A percentile compares a stretch with the other conserved stretches of the same genome.
These are phyloP conservation scores for Hypoxylon sp. DNA, from an alignment of 2,329 filamentous ascomycete genomes.

Conservation along the genomic window DNA sequence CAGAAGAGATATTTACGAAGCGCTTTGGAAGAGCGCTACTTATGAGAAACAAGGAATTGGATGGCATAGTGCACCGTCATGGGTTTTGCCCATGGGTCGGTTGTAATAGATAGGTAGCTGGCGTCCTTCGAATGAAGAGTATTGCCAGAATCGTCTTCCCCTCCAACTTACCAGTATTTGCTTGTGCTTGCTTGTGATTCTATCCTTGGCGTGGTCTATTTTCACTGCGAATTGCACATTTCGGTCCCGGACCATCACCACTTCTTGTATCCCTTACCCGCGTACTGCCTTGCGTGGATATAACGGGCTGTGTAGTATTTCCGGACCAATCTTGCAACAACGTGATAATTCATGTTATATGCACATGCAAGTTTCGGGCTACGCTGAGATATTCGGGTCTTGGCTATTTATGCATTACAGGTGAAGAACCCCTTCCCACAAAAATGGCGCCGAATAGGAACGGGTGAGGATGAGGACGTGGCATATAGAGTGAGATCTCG, in stretches of 20 bases:
- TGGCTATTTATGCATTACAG: slow-evolving; percentile 6
- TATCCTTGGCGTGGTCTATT: slow-evolving; percentile 1
- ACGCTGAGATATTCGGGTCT: slow-evolving; percentile 10
- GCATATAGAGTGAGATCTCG: neutral
- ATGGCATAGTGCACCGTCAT: slow-evolving; percentile 10
- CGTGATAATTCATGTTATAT: slow-evolving; percentile 6
- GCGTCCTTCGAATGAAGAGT: slow-evolving; percentile 24
- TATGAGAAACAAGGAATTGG: slow-evolving; percentile 33
- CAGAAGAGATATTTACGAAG: slow-evolving; percentile 33
- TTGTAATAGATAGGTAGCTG: slow-evolving; percentile 42
- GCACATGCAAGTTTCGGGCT: slow-evolving; percentile 37
- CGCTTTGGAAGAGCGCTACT: slow-evolving; percentile 39
- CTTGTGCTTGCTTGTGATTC: slow-evolving; percentile 1
- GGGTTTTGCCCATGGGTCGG: slow-evolving; percentile 16
- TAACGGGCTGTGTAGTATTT: slow-evolving; percentile 5
- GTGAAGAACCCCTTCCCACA: neutral
- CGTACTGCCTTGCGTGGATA: slow-evolving; percentile 6
- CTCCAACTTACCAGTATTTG: neutral
- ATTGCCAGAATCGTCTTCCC: slow-evolving; percentile 6
- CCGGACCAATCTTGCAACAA: slow-evolving; percentile 6
- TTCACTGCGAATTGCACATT: neutral
- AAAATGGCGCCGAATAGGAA: slow-evolving; percentile 4
- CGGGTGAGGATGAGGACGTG: neutral
- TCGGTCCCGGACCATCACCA: slow-evolving; percentile 12
- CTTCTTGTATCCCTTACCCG: slow-evolving; percentile 3